phyloP scores from a whole-genome alignment of 2,329 filamentous ascomycete species.

The Cordyceps fumosorosea region DNA sequence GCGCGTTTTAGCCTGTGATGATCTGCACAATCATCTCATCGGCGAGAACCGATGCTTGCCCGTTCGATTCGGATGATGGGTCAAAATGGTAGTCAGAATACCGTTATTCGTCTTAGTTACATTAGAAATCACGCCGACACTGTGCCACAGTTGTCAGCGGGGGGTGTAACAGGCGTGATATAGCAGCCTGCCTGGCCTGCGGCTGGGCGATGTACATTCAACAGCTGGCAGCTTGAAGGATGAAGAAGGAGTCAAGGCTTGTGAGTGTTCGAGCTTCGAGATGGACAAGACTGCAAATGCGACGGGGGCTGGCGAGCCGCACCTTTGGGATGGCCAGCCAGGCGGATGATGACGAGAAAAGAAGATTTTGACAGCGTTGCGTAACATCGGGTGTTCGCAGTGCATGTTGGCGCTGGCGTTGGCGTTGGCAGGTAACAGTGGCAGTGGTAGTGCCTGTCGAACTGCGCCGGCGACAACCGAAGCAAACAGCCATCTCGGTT shows the following conservation, averaged over 20 bases:
- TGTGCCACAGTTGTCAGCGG: background rate
- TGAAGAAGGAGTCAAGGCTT: background rate
- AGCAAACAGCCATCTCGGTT: background rate
- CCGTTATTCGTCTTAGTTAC: background rate
- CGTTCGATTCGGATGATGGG: background rate
- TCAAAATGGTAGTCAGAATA: background rate
- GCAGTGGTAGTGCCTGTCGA: background rate
- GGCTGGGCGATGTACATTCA: background rate
- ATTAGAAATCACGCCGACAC: background rate
- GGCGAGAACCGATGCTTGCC: background rate
- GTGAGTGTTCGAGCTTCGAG: background rate
- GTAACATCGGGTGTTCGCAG: constrained; percentile 2
- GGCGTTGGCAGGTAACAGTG: background rate
- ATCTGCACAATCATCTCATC: background rate
- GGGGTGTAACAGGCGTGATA: background rate
- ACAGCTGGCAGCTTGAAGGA: background rate
- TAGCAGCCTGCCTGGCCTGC: background rate
- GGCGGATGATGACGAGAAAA: background rate
- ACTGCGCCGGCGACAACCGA: constrained; percentile 7
- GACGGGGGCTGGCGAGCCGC: background rate
- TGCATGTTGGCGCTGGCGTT: background rate
- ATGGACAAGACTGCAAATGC: background rate
- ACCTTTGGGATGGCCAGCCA: background rate
- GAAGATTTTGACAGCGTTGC: background rate
- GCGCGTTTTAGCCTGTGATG: background rate